Percentiles rank a stretch among this genome's conserved stretches.
Evolutionary conservation across 148 eudicot genomes (phyloP).

Genomic region (Spergularia marina): DNA sequence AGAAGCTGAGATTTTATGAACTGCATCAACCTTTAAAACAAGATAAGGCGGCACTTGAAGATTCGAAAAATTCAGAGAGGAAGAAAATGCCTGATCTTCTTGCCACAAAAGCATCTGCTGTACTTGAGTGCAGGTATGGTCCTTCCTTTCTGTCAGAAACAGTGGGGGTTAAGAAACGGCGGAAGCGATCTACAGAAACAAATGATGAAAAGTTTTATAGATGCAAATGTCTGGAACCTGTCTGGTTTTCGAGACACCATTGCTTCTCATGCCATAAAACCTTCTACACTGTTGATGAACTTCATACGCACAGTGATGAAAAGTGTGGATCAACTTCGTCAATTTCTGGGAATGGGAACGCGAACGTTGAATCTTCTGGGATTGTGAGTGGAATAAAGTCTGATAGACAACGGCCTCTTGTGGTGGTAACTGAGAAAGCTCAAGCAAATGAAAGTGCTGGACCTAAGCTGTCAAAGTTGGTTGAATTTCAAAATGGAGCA

Average conservation of each 20-base stretch:
- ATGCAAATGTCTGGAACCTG: constrained; percentile 65
- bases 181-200: constrained; percentile 32
- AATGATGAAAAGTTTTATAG: constrained; percentile 41
- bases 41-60: constrained; percentile 20
- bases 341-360: constrained; percentile 30
- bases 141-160: constrained; percentile 35
- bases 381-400: constrained; percentile 20
- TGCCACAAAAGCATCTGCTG: constrained; percentile 40
- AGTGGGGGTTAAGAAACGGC: constrained; percentile 36
- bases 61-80: constrained; percentile 22
- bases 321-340: constrained; percentile 33
- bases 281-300: constrained; percentile 39
- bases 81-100: constrained; percentile 19
- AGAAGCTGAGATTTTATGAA: constrained; percentile 37
- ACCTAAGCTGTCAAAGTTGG: constrained; percentile 29
- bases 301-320: constrained; percentile 41
- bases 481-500: constrained; percentile 33
- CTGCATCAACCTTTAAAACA: constrained; percentile 31
- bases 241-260: constrained; percentile 55
- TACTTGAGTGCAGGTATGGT: constrained; percentile 48
- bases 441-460: constrained; percentile 30
- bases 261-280: constrained; percentile 58
- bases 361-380: constrained; percentile 26
- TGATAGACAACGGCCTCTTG: constrained; percentile 20
- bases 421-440: constrained; percentile 15